Evolutionary conservation across 2,329 filamentous ascomycete genomes (phyloP).

Genomic region (Exserohilum rostratum): DNA sequence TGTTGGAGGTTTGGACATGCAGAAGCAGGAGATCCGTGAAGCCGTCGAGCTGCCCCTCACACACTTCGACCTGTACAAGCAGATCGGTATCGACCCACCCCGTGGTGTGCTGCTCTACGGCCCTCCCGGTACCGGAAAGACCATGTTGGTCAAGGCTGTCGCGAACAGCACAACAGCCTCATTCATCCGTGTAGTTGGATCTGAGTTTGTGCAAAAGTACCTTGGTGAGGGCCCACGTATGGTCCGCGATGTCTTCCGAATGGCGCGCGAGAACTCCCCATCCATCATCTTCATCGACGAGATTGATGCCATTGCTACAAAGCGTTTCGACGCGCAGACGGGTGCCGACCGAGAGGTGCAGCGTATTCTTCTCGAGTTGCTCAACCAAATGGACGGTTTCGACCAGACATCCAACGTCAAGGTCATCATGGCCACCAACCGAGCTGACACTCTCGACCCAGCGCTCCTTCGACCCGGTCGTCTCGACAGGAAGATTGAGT

Average conservation of each 20-base stretch:
- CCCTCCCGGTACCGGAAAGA: constrained; percentile 94
- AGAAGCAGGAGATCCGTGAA: constrained; percentile 99
- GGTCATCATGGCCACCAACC: constrained; percentile 99
- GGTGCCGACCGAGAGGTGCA: constrained; percentile 98
- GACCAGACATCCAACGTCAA: constrained; percentile 99
- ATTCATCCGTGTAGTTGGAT: constrained; percentile 97
- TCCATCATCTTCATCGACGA: constrained; percentile 81
- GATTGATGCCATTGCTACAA: constrained; percentile 6
- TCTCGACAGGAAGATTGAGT: constrained; percentile 98
- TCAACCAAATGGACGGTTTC: constrained; percentile 99
- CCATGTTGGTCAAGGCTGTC: constrained; percentile 97
- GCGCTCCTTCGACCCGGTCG: constrained; percentile 92
- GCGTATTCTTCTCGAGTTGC: constrained; percentile 93
- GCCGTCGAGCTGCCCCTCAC: constrained; percentile 95
- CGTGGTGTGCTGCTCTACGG: constrained; percentile 96
- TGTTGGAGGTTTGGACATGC: constrained; percentile 97
- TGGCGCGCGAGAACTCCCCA: constrained; percentile 97
- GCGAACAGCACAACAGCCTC: constrained; percentile 97
- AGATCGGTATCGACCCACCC: constrained; percentile 98
- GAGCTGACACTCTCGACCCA: constrained; percentile 94
- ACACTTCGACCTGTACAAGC: constrained; percentile 98
- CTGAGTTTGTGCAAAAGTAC: constrained; percentile 99
- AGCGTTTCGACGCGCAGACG: constrained; percentile 95
- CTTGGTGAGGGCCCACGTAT: constrained; percentile 96
- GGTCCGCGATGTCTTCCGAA: constrained; percentile 98